Conservation (phyloP, 768 basidiomycete genomes). For the Lactarius hatsudake region DNA sequence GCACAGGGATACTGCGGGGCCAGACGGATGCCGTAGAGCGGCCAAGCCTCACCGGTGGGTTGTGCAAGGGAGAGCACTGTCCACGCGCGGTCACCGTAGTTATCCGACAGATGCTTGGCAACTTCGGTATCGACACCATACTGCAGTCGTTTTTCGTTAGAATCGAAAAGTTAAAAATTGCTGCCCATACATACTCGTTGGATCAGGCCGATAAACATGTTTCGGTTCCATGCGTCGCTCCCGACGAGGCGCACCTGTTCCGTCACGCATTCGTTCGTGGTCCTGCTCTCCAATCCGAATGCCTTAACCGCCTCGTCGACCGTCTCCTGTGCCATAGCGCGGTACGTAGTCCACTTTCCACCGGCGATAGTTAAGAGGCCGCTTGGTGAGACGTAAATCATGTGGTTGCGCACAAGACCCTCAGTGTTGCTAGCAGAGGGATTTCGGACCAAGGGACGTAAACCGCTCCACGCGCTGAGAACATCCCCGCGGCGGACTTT, state of each 20-base stretch:
- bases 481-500: conserved; percentile 93
- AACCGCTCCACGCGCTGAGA: conserved; percentile 90
- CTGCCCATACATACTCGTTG: conserved; percentile 61
- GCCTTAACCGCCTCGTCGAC: conserved; percentile 82
- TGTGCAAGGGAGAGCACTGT: conserved; percentile 80
- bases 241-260: conserved; percentile 81
- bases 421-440: conserved; percentile 74
- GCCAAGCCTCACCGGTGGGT: conserved; percentile 77
- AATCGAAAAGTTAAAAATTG: neutral
- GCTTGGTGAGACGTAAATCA: conserved; percentile 77
- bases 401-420: conserved; percentile 88
- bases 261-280: conserved; percentile 68
- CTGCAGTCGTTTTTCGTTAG: conserved; percentile 37
- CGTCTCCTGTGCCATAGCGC: conserved; percentile 94
- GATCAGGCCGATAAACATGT: conserved; percentile 96
- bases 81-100: conserved; percentile 97
- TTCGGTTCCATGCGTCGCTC: conserved; percentile 89
- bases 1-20: conserved; percentile 72
- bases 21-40: conserved; percentile 79
- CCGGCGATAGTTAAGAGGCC: conserved; percentile 93
- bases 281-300: conserved; percentile 60
- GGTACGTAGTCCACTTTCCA: conserved; percentile 99
- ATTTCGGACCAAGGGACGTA: conserved; percentile 87
- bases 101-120: conserved; percentile 88
- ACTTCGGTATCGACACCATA: conserved; percentile 91